Evolutionary conservation across 2,329 filamentous ascomycete species (phyloP).

Genomic region (Aspergillus calidoustus): DNA sequence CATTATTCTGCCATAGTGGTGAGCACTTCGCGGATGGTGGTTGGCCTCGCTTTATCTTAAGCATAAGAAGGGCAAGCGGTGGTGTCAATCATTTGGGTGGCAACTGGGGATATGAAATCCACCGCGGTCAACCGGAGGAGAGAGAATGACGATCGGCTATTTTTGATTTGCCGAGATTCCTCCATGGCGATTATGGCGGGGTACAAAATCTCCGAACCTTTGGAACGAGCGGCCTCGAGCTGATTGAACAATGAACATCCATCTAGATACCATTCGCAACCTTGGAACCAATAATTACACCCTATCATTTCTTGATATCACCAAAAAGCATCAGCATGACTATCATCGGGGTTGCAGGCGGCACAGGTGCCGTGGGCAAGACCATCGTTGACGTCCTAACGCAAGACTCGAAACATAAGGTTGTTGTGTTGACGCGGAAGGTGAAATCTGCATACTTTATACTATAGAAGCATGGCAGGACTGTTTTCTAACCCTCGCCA

Average conservation of each 20-base stretch:
- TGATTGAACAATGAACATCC: no score
- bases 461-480: not conserved
- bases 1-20: no score
- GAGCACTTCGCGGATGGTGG: no score
- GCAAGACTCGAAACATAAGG: slow-evolving; percentile 38
- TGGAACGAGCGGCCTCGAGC: not conserved
- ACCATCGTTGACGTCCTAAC: slow-evolving; percentile 52
- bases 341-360: slow-evolving; percentile 53
- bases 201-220: not conserved
- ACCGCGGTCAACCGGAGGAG: no score
- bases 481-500: not conserved
- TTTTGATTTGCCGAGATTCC: not conserved
- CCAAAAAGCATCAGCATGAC: slow-evolving; percentile 34
- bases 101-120: no score
- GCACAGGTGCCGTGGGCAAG: slow-evolving; percentile 52
- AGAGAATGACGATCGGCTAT: not conserved
- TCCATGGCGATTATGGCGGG: not conserved
- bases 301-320: not conserved
- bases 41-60: no score
- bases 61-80: no score
- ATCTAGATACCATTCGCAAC: not conserved
- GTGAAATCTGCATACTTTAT: slow-evolving; percentile 29
- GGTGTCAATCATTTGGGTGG: no score
- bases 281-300: not conserved
- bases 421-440: slow-evolving; percentile 50